Evolutionary conservation across 2,329 filamentous ascomycete species (phyloP).

Genomic region (Beauveria sp.): DNA sequence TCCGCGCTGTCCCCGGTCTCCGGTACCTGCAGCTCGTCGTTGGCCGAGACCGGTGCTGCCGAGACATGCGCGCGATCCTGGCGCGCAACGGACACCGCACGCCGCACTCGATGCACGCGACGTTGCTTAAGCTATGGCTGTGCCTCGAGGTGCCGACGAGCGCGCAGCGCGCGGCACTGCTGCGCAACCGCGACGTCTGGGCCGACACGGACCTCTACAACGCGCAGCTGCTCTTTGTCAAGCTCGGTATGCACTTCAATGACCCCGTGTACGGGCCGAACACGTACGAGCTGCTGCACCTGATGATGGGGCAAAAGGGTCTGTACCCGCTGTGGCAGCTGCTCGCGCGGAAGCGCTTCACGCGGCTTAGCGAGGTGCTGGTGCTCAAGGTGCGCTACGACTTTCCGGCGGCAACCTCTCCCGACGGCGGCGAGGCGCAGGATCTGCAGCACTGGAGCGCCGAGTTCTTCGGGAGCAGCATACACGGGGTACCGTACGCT

Average conservation of each 20-base stretch:
- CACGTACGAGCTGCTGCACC: slow-evolving; percentile 41
- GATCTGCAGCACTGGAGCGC: slow-evolving; percentile 15
- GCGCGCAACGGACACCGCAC: slow-evolving; percentile 49
- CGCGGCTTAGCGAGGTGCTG: slow-evolving; percentile 42
- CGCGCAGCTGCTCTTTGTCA: slow-evolving; percentile 59
- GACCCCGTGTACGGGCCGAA: slow-evolving; percentile 51
- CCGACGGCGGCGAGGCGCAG: not conserved
- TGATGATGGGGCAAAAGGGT: slow-evolving; percentile 52
- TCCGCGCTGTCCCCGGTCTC: slow-evolving; percentile 53
- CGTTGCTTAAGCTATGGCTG: slow-evolving; percentile 64
- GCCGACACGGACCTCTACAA: slow-evolving; percentile 52
- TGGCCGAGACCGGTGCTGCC: slow-evolving; percentile 46
- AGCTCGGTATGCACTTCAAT: slow-evolving; percentile 63
- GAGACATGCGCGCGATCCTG: slow-evolving; percentile 57
- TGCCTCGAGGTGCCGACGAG: slow-evolving; percentile 60
- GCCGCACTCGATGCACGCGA: slow-evolving; percentile 37
- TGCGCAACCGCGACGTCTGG: slow-evolving; percentile 49
- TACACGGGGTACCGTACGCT: slow-evolving; percentile 44
- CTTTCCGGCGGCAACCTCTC: slow-evolving; percentile 28
- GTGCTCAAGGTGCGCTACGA: slow-evolving; percentile 51
- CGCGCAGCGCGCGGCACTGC: slow-evolving; percentile 42
- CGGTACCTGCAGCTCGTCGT: slow-evolving; percentile 62
- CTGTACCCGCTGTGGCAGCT: slow-evolving; percentile 52
- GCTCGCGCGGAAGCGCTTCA: slow-evolving; percentile 48
- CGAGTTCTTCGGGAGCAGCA: slow-evolving; percentile 17